A percentile compares a stretch with the other conserved stretches of the same genome.
Conservation (phyloP, 78 protist species). For the Dictyostelium discoideum region DNA sequence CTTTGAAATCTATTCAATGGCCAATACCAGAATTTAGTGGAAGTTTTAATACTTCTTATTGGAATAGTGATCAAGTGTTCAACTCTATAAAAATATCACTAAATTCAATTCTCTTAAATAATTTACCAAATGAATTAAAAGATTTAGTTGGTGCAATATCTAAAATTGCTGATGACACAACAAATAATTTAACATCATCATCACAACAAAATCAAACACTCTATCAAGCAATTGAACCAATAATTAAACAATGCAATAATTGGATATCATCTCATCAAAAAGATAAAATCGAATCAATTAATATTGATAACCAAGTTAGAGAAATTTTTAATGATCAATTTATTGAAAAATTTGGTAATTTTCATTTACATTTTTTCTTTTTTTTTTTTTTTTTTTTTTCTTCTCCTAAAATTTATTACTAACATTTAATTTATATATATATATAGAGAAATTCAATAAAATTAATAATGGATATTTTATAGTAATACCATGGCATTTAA, state of each 20-base stretch:
- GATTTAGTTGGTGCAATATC: neutral
- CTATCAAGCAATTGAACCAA: neutral
- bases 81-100: neutral
- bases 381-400: neutral
- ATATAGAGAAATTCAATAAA: neutral
- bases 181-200: neutral
- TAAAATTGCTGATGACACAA: too few species aligned
- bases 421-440: neutral
- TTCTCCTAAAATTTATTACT: neutral
- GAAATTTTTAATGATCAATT: constrained; percentile 10
- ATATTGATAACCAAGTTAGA: constrained; percentile 3
- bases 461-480: neutral
- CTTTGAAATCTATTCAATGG: constrained; percentile 23
- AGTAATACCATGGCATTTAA: constrained; percentile 63
- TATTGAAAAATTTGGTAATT: neutral
- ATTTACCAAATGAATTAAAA: constrained; percentile 25
- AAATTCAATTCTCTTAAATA: neutral
- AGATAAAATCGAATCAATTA: neutral
- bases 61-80: constrained; percentile 26
- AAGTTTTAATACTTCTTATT: neutral
- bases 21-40: constrained; percentile 53
- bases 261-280: constrained; percentile 16
- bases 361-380: neutral
- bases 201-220: neutral
- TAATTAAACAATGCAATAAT: neutral